A percentile compares a stretch with the other conserved stretches of the same genome.
phyloP scores from a whole-genome alignment of 345 rosid genomes.

The Ailanthus altissimus region DNA sequence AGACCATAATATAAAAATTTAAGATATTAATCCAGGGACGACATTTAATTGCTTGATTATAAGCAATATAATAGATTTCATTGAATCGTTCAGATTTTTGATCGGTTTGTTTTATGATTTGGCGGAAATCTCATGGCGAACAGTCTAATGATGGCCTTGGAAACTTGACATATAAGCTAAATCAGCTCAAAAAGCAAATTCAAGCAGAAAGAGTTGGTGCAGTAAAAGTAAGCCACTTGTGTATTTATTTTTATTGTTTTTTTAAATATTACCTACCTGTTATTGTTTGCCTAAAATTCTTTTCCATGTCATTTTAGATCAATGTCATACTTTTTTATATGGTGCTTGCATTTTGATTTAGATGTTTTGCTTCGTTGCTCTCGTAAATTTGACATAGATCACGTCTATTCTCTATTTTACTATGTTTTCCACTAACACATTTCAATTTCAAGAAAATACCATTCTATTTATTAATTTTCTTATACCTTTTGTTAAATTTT shows the following conservation, averaged over 20 bases:
- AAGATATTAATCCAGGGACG: not conserved
- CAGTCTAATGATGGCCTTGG: conserved; percentile 42
- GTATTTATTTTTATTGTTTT: not conserved
- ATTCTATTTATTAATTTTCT: not conserved
- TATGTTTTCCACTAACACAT: not conserved
- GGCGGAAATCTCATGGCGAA: conserved; percentile 60
- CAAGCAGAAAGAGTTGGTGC: conserved; percentile 67
- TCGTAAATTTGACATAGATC: not conserved
- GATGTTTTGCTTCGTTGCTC: not conserved
- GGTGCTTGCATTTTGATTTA: not conserved
- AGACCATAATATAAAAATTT: not conserved
- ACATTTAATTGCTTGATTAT: conserved; percentile 11
- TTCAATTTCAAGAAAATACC: not conserved
- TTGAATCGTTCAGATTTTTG: not conserved
- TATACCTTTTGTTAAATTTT: not conserved
- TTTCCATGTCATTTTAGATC: conserved; percentile 1
- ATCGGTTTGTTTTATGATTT: not conserved
- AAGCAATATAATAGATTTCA: not conserved
- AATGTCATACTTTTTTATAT: not conserved
- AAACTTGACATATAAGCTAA: conserved; percentile 61
- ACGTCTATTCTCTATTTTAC: not conserved
- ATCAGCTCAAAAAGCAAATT: conserved; percentile 74
- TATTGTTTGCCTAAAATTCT: not conserved
- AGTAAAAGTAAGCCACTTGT: conserved; percentile 49
- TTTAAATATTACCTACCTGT: not conserved